Base-by-base conservation (phyloP, 2,329 filamentous ascomycete genomes). In the Harringtonia aguacate region DNA sequence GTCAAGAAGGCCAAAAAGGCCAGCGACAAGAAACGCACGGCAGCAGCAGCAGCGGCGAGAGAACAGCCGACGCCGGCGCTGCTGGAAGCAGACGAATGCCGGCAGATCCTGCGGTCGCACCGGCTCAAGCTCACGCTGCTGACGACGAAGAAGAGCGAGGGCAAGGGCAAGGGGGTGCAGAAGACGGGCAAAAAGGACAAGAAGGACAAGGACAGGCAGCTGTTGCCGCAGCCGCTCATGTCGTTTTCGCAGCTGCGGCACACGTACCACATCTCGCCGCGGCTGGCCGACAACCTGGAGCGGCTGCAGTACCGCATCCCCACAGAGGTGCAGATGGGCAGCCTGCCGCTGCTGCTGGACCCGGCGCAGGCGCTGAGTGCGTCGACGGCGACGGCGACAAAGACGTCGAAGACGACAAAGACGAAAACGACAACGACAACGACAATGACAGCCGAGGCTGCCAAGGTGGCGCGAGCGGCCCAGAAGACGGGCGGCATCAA, bases 241-340 rank as follows among this genome's bases (percentile, higher is more conserved):
- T 77, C 79, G 0, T 97, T 98, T 58, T 66, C 69, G 35, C 79
- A 92, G 55, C 67, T 98, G 46, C 73, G 78, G 31, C 68, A 70
- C 28, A 70, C 69, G 36, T 94, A 90, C 63, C 74, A 73, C n/a
- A 77, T 95, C 35, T 84, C 86, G 4, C 69, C 73, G 34, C 73
- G 80, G 35, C 64, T 98, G 36, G 78, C 79, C 2, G 77, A 84
- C 48, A 98, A 98, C 56, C 69, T 98, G 27, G 69, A 76, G 14
- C 73, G 77, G n/a, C 86, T 97, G 63, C 87, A 85, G 12, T 98
- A 94, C 59, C 78, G 75, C 30, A 69, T 88, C 45, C 92, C 92
- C 13, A 98, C 92, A 0, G 90, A 97, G 63, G 89, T 98, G 13
- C 92, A 98, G 60, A 76, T 97, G 62, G 89, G 78, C 4, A 83